Evolutionary conservation across 176 grass and related monocot genomes (phyloP).

Genomic region (Neostapfia colusana): DNA sequence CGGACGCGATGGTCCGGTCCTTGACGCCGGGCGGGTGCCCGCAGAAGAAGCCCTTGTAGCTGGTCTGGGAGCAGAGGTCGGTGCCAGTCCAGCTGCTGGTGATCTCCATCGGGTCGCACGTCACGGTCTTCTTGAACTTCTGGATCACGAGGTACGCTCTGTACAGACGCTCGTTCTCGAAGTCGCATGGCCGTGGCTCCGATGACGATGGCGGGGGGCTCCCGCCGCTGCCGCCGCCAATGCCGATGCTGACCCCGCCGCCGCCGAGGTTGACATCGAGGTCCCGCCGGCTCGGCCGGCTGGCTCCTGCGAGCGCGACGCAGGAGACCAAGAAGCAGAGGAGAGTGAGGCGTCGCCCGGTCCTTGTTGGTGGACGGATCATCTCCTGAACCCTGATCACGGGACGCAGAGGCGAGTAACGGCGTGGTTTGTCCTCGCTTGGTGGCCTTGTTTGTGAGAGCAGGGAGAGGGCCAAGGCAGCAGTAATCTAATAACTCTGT

Average conservation of each 20-base stretch:
- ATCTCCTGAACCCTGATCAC: conserved; percentile 18
- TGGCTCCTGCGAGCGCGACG: conserved; percentile 22
- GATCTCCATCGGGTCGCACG: conserved; percentile 54
- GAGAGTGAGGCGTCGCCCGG: conserved; percentile 21
- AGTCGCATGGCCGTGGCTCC: conserved; percentile 44
- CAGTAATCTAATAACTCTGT: background rate
- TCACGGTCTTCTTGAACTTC: conserved; percentile 51
- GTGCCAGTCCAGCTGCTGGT: conserved; percentile 42
- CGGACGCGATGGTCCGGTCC: conserved; percentile 55
- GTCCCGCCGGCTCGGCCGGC: conserved; percentile 15
- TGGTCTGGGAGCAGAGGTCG: conserved; percentile 37
- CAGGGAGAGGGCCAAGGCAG: background rate
- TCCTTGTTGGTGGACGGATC: background rate
- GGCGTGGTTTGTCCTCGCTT: background rate
- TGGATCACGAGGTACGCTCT: conserved; percentile 68
- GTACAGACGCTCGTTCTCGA: conserved; percentile 66
- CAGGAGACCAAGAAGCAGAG: conserved; percentile 33
- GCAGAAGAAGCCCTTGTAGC: conserved; percentile 75
- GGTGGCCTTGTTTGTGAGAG: background rate
- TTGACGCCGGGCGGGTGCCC: conserved; percentile 40
- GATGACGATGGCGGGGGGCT: conserved; percentile 27
- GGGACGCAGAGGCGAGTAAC: background rate
- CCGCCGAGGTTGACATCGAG: conserved; percentile 33
- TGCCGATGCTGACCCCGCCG: conserved; percentile 17
- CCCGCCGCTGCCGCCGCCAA: conserved; percentile 34